phyloP scores from a whole-genome alignment of 2,329 filamentous ascomycete genomes.

The Ceratocystis cubensis region DNA sequence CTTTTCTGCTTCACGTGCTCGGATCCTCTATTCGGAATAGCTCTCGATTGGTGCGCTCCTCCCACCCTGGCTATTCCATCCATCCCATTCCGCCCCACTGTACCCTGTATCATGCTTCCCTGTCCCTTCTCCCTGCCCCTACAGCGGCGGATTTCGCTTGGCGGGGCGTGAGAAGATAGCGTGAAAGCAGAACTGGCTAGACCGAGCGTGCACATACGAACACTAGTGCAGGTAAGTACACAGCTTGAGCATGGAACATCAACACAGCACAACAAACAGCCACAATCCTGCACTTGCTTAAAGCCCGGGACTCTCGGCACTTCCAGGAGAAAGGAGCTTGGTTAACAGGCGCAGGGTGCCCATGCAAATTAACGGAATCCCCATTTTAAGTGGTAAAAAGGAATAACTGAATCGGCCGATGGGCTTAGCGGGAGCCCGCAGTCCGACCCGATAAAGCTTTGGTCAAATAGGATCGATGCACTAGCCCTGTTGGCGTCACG shows the following conservation, averaged over 20 bases:
- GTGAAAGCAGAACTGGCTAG: too few relatives aligned
- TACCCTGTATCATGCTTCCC: neutral
- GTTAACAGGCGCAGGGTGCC: neutral
- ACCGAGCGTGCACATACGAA: too few relatives aligned
- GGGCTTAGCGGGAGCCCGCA: too few relatives aligned
- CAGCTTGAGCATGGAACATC: neutral
- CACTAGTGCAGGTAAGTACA: too few relatives aligned
- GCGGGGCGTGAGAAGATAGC: neutral
- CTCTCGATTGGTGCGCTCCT: neutral
- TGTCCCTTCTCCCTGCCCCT: slow-evolving; percentile 1
- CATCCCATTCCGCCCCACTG: neutral
- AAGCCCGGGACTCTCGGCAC: slow-evolving; percentile 3
- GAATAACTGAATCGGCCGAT: too few relatives aligned
- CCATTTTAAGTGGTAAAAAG: neutral
- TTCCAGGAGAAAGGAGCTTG: neutral
- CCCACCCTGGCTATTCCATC: neutral
- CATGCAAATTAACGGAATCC: neutral
- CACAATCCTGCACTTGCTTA: neutral
- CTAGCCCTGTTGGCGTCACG: neutral
- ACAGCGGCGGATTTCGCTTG: slow-evolving; percentile 3
- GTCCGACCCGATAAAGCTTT: too few relatives aligned
- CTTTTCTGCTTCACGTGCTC: neutral
- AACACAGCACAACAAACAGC: neutral
- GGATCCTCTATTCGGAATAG: neutral
- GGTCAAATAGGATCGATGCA: too few relatives aligned